Evolutionary conservation across 139 green algal genomes (phyloP).

Genomic region (Chlorella sp.): DNA sequence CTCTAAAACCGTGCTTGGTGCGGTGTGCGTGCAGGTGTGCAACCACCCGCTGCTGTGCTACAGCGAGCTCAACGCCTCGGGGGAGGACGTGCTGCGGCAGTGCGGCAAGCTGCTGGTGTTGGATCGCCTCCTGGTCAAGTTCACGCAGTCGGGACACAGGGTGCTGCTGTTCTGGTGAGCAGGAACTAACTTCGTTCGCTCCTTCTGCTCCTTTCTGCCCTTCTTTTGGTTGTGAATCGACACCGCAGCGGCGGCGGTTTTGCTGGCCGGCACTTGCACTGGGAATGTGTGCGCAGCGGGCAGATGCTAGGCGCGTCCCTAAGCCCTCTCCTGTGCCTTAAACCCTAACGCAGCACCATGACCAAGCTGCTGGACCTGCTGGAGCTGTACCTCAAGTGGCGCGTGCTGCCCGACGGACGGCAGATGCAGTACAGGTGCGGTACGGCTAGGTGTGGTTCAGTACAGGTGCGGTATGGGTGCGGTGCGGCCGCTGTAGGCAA

Average conservation of each 20-base stretch:
- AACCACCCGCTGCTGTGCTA: constrained; percentile 94
- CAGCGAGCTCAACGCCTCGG: constrained; percentile 11
- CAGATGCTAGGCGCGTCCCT: no score
- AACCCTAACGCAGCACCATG: constrained; percentile 62
- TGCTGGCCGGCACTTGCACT: no score
- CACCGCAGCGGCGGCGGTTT: no score
- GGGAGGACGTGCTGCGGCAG: constrained; percentile 50
- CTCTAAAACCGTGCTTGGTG: not conserved
- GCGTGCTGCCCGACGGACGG: constrained; percentile 28
- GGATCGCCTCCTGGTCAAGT: constrained; percentile 89
- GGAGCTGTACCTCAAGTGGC: constrained; percentile 68
- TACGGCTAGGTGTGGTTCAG: no score
- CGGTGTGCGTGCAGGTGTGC: constrained; percentile 62
- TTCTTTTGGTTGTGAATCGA: no score
- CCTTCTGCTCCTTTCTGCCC: no score
- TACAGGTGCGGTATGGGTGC: no score
- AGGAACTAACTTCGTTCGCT: no score
- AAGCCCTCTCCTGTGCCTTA: no score
- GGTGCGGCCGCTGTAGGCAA: no score
- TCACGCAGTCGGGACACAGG: constrained; percentile 50
- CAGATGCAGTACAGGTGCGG: constrained; percentile 18
- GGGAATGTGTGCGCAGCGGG: no score
- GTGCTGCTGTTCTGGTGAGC: constrained; percentile 70
- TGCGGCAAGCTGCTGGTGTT: constrained; percentile 91
- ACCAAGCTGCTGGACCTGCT: constrained; percentile 71